Percentiles rank a stretch among this genome's conserved stretches.
These are phyloP conservation scores for Phytophthora syringae DNA, from an alignment of 352 stramenopile species.

Conservation along the genomic window DNA sequence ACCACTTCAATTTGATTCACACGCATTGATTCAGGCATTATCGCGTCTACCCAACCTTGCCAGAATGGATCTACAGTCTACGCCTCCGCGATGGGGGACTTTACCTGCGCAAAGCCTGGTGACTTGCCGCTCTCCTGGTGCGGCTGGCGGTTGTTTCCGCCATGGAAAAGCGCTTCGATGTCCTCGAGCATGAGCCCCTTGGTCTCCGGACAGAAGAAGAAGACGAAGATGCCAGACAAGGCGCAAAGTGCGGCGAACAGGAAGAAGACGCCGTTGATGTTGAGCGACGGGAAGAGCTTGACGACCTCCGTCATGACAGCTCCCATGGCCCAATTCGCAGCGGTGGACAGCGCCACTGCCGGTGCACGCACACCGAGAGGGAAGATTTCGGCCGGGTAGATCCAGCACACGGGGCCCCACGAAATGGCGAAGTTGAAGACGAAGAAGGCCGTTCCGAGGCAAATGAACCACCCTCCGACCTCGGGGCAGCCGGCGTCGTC, in stretches of 20 bases:
- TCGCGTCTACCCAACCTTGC: background rate
- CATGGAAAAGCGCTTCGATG: constrained; percentile 33
- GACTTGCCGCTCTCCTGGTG: constrained; percentile 8
- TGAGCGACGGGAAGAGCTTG: too few relatives aligned
- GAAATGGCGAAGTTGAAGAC: too few relatives aligned
- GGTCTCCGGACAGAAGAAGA: too few relatives aligned
- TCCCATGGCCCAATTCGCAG: constrained; percentile 18
- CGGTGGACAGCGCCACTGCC: constrained; percentile 15
- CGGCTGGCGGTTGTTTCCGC: background rate
- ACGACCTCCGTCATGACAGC: constrained; percentile 5
- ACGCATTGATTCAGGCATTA: background rate
- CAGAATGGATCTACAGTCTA: background rate
- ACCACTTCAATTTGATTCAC: background rate
- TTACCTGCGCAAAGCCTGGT: constrained; percentile 7
- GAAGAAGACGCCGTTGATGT: too few relatives aligned
- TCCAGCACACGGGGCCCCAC: too few relatives aligned
- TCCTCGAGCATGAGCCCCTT: constrained; percentile 31
- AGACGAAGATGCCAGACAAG: too few relatives aligned
- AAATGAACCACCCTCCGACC: too few relatives aligned
- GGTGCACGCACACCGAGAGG: constrained; percentile 5
- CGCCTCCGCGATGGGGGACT: constrained; percentile 1
- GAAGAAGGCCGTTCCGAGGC: too few relatives aligned
- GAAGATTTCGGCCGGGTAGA: background rate
- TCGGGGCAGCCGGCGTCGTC: too few relatives aligned
- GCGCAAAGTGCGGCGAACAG: too few relatives aligned